Percentiles rank a stretch among this genome's conserved stretches.
These are phyloP conservation scores for Hemileccinum impolitum DNA, from an alignment of 768 basidiomycete species.

Conservation along the genomic window DNA sequence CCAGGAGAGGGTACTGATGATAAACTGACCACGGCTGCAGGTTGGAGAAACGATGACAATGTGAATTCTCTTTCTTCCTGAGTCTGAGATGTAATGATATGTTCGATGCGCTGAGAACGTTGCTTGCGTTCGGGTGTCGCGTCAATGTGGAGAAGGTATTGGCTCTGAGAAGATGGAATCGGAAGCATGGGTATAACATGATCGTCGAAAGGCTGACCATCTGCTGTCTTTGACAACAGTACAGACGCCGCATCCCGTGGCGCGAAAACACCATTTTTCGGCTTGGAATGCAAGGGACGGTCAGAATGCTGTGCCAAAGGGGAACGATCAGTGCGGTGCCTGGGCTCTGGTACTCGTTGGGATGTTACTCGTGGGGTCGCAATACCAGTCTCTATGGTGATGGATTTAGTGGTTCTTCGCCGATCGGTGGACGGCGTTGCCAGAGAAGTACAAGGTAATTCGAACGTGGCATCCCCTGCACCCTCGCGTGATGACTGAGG, in stretches of 20 bases:
- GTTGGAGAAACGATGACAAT: slow-evolving; percentile 5
- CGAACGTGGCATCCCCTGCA: not conserved
- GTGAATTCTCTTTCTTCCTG: slow-evolving; percentile 31
- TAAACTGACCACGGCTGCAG: not conserved
- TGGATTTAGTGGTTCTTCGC: not conserved
- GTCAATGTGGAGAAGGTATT: slow-evolving; percentile 31
- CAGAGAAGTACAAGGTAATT: not conserved
- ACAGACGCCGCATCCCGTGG: not conserved
- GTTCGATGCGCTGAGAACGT: slow-evolving; percentile 19
- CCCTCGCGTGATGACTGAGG: not conserved
- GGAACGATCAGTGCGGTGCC: not conserved
- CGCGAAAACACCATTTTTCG: not conserved
- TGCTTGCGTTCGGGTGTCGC: slow-evolving; percentile 36
- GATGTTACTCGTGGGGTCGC: slow-evolving; percentile 17
- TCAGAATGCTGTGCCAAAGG: slow-evolving; percentile 2
- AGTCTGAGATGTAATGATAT: slow-evolving; percentile 32
- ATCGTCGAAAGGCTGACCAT: slow-evolving; percentile 1
- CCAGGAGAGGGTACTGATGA: not conserved
- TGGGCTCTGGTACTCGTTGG: slow-evolving; percentile 1
- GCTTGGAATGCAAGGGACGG: not conserved
- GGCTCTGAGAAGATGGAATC: slow-evolving; percentile 31
- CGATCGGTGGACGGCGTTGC: slow-evolving; percentile 8
- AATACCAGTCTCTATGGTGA: not conserved
- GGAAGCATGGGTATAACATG: slow-evolving; percentile 11
- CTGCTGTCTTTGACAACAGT: not conserved